A percentile compares a stretch with the other conserved stretches of the same genome.
Conservation (phyloP, 768 basidiomycete species). For the Coprinellus micaceus region DNA sequence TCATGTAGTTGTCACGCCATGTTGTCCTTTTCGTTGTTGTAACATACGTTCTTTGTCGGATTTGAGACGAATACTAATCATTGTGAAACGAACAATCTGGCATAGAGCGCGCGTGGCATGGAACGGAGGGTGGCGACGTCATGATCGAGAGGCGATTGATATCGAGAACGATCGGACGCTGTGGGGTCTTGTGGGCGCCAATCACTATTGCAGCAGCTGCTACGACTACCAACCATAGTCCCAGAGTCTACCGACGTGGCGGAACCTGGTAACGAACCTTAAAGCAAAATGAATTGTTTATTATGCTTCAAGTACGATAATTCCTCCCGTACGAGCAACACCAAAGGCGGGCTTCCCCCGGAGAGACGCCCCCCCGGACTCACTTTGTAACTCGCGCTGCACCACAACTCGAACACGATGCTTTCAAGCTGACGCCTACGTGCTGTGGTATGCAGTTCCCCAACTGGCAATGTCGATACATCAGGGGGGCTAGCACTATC, state of each 20-base stretch:
- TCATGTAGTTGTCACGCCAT: not conserved
- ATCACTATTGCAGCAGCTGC: too few relatives aligned
- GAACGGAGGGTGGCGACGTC: not conserved
- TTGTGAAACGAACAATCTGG: too few relatives aligned
- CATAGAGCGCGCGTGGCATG: too few relatives aligned
- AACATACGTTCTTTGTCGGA: not conserved
- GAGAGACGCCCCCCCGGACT: not conserved
- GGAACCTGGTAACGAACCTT: not conserved
- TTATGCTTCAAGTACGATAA: slow-evolving; percentile 3
- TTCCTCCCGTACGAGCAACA: not conserved
- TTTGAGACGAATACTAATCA: not conserved
- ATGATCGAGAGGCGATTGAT: not conserved
- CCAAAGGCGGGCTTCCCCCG: not conserved
- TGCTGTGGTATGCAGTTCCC: too few relatives aligned
- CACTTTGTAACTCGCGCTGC: slow-evolving; percentile 8
- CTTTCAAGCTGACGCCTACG: not conserved
- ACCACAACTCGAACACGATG: slow-evolving; percentile 4
- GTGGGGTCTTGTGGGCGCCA: too few relatives aligned
- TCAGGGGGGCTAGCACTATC: too few relatives aligned
- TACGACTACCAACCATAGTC: too few relatives aligned
- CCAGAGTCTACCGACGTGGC: not conserved
- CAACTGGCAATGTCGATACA: too few relatives aligned
- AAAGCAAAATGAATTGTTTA: slow-evolving; percentile 1
- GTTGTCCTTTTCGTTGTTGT: slow-evolving; percentile 1
- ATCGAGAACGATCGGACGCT: too few relatives aligned